These are phyloP conservation scores for Alternaria infectoria DNA, from an alignment of 2,329 filamentous ascomycete genomes.

Conservation along the genomic window DNA sequence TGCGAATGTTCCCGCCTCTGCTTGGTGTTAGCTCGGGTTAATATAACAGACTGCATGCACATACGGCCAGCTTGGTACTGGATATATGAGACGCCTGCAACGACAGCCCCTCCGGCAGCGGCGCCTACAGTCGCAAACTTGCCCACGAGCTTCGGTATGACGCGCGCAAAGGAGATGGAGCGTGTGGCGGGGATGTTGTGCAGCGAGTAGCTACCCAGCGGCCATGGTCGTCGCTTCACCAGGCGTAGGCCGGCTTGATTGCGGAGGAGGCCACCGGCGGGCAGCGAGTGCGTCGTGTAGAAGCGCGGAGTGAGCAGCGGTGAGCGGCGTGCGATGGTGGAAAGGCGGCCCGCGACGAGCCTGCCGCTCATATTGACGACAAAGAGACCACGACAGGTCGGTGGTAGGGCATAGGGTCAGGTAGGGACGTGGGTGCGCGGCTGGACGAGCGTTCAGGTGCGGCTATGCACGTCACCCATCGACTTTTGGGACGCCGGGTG, in stretches of 20 bases:
- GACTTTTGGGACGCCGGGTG: slow-evolving; percentile 11
- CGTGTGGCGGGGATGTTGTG: slow-evolving; percentile 76
- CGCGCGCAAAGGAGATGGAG: slow-evolving; percentile 69
- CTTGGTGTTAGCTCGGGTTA: slow-evolving; percentile 48
- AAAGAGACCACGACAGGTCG: slow-evolving; percentile 11
- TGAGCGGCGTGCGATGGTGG: slow-evolving; percentile 70
- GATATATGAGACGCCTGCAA: slow-evolving; percentile 87
- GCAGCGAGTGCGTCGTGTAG: slow-evolving; percentile 40
- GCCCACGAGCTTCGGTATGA: slow-evolving; percentile 83
- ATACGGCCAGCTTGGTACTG: slow-evolving; percentile 93
- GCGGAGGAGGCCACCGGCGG: slow-evolving; percentile 48
- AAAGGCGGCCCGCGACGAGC: slow-evolving; percentile 75
- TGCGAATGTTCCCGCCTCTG: slow-evolving; percentile 77
- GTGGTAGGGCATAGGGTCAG: slow-evolving; percentile 25
- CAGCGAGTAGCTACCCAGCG: slow-evolving; percentile 77
- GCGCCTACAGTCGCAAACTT: slow-evolving; percentile 89
- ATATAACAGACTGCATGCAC: slow-evolving; percentile 36
- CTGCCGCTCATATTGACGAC: slow-evolving; percentile 68
- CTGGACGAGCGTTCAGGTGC: slow-evolving; percentile 8
- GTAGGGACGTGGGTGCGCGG: slow-evolving; percentile 3
- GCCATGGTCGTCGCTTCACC: slow-evolving; percentile 68
- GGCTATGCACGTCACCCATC: slow-evolving; percentile 25
- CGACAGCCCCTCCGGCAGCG: slow-evolving; percentile 85
- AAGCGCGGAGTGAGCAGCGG: slow-evolving; percentile 65
- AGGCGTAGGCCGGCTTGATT: slow-evolving; percentile 44